These are phyloP conservation scores for Fraxinus paxiana DNA, from an alignment of 305 asterid genomes.

Conservation along the genomic window DNA sequence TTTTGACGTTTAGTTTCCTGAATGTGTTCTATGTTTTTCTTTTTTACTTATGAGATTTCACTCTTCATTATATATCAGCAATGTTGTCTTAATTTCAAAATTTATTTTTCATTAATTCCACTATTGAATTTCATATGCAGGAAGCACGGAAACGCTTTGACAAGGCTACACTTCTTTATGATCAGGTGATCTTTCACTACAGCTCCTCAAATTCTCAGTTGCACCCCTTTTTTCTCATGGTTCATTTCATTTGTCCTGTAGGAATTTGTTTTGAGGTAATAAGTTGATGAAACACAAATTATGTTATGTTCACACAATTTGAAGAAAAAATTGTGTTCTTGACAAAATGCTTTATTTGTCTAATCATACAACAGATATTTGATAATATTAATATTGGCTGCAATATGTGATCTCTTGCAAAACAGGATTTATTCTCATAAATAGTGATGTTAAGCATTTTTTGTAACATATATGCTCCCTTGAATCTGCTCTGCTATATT, in stretches of 20 bases:
- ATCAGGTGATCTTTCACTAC: constrained; percentile 61
- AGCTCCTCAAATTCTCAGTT: not conserved
- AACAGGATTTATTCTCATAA: not conserved
- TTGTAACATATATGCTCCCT: not conserved
- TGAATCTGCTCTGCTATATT: not conserved
- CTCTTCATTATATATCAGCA: not conserved
- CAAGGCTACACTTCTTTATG: constrained; percentile 94
- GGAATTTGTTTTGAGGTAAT: constrained; percentile 7
- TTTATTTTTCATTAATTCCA: constrained; percentile 22
- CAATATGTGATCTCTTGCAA: not conserved
- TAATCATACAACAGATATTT: not conserved
- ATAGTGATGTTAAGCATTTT: not conserved
- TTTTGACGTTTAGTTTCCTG: not conserved
- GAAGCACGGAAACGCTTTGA: constrained; percentile 96
- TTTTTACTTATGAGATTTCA: not conserved
- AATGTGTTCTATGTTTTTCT: not conserved
- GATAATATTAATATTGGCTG: constrained; percentile 3
- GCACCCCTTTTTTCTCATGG: constrained; percentile 3
- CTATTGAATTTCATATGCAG: constrained; percentile 50
- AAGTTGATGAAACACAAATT: not conserved
- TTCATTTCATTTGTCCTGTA: constrained; percentile 6
- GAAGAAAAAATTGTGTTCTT: not conserved
- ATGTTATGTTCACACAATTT: not conserved
- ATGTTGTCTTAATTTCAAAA: not conserved
- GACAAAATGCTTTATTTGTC: not conserved